Conservation (phyloP, 169 alveolate genomes). For the Eimeria maxima region DNA sequence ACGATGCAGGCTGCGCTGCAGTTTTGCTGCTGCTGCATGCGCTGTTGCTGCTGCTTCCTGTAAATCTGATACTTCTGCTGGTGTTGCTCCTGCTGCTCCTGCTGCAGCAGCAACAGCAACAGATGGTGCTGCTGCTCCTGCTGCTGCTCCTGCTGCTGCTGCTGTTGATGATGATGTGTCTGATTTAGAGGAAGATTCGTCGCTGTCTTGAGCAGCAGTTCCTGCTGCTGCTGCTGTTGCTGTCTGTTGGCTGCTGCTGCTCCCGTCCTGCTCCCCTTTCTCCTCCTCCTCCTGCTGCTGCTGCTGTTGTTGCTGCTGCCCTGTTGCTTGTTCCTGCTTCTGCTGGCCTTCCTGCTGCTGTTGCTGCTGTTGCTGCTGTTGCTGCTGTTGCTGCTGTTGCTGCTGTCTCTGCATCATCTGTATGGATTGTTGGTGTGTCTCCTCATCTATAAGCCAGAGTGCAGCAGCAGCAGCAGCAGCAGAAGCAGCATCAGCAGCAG, state of each 20-base stretch:
- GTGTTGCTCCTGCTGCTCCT: constrained; percentile 11
- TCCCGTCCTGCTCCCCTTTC: neutral
- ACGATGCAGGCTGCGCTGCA: neutral
- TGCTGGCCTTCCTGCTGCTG: constrained; percentile 32
- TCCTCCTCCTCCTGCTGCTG: neutral
- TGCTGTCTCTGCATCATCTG: constrained; percentile 15
- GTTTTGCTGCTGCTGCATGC: neutral
- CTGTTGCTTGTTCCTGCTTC: neutral
- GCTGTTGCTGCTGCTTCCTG: constrained; percentile 26
- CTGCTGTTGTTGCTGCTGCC: neutral
- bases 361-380: neutral
- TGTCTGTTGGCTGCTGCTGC: constrained; percentile 36
- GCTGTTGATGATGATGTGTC: constrained; percentile 3
- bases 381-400: neutral
- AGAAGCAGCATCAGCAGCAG: neutral
- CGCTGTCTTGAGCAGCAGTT: too few species aligned
- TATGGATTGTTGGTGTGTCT: neutral
- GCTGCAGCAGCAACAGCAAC: constrained; percentile 21
- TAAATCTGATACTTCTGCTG: constrained; percentile 5
- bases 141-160: neutral
- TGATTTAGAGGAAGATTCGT: too few species aligned
- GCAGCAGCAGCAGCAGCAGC: constrained; percentile 32
- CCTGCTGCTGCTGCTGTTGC: constrained; percentile 51
- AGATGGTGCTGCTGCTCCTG: neutral
- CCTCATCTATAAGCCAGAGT: neutral